phyloP scores from a whole-genome alignment of 2,329 filamentous ascomycete genomes.

The Aspergillus piperis region DNA sequence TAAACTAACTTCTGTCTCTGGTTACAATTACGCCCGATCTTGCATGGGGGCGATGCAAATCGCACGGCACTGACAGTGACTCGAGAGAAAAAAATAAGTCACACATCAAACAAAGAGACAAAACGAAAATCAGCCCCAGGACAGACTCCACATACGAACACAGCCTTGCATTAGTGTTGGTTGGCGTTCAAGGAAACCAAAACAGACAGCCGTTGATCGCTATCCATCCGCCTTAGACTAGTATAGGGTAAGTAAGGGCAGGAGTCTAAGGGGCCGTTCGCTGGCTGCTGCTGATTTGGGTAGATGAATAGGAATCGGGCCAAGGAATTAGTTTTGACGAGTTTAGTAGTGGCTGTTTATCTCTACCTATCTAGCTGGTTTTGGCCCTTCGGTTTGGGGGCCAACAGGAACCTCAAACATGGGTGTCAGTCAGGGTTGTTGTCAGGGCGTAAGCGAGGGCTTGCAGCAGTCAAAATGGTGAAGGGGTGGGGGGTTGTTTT shows the following conservation, averaged over 20 bases:
- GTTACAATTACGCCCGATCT: neutral
- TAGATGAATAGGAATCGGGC: neutral
- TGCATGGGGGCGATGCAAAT: neutral
- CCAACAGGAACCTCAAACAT: too few relatives aligned
- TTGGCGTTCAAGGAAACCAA: too few relatives aligned
- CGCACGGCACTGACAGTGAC: neutral
- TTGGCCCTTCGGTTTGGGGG: too few relatives aligned
- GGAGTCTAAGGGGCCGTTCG: too few relatives aligned
- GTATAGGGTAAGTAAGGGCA: too few relatives aligned
- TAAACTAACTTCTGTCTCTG: neutral
- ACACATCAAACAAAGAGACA: neutral
- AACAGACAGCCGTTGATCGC: neutral
- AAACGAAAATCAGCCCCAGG: neutral
- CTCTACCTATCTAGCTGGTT: neutral
- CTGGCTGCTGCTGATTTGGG: neutral
- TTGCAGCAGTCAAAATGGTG: neutral
- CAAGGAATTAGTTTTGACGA: neutral
- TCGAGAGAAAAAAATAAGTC: neutral
- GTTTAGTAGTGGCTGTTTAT: neutral
- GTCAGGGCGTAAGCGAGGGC: too few relatives aligned
- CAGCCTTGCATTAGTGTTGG: neutral
- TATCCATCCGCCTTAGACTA: neutral
- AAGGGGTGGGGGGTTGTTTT: neutral
- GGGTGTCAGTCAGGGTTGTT: too few relatives aligned
- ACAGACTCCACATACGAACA: neutral